phyloP scores from a whole-genome alignment of 2,329 filamentous ascomycete genomes.

The Metarhizium humberi region DNA sequence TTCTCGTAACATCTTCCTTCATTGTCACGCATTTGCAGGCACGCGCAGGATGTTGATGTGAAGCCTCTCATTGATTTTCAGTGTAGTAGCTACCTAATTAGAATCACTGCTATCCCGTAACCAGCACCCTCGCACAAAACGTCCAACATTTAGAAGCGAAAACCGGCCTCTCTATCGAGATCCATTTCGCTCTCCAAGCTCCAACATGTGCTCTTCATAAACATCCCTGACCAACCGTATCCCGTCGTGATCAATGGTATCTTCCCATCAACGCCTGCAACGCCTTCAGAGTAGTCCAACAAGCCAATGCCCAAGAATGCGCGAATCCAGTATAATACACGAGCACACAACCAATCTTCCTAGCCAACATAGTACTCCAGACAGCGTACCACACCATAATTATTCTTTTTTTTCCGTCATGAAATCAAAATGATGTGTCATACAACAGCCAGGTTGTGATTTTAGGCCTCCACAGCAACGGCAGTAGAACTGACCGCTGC shows the following conservation, averaged over 20 bases:
- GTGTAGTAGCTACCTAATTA: conserved; percentile 4
- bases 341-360: conserved; percentile 14
- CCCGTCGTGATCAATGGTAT: conserved; percentile 26
- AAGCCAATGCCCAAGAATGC: conserved; percentile 22
- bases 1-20: neutral
- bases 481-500: conserved; percentile 20
- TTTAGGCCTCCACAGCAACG: conserved; percentile 29
- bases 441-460: neutral
- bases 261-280: conserved; percentile 28
- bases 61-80: conserved; percentile 1
- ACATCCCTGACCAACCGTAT: conserved; percentile 10
- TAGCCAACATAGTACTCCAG: conserved; percentile 8
- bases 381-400: neutral
- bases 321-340: conserved; percentile 26
- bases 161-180: neutral
- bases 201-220: conserved; percentile 6
- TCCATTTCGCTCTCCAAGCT: neutral
- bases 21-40: neutral
- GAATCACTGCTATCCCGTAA: neutral
- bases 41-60: neutral
- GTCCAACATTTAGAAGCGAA: neutral
- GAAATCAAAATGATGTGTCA: conserved; percentile 7
- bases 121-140: neutral
- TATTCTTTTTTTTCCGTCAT: conserved; percentile 1
- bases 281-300: conserved; percentile 20